These are phyloP conservation scores for Heliamphora pulchella DNA, from an alignment of 179 eudicot species.

Conservation along the genomic window DNA sequence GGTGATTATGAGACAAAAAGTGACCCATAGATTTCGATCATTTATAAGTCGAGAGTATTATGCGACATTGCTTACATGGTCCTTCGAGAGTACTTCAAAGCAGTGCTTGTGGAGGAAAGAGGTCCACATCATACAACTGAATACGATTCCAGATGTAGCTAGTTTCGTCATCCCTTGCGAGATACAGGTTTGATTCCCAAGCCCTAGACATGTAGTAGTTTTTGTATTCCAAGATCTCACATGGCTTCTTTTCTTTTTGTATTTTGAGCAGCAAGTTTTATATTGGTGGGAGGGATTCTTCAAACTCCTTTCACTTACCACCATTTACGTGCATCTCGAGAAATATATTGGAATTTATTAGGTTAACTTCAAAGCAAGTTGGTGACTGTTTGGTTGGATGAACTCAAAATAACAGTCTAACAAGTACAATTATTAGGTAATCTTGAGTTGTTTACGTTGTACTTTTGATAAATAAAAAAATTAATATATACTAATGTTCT, in stretches of 20 bases:
- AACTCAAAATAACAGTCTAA: no score
- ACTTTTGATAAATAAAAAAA: no score
- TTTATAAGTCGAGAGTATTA: no score
- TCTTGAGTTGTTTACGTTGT: no score
- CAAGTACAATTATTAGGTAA: no score
- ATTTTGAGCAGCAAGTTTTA: not conserved
- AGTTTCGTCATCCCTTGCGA: constrained; percentile 14
- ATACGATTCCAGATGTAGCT: constrained; percentile 26
- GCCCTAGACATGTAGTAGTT: constrained; percentile 24
- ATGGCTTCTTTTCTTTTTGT: constrained; percentile 18
- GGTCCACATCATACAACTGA: constrained; percentile 21
- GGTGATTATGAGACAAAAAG: no score
- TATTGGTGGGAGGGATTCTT: constrained; percentile 22
- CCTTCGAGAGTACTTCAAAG: no score
- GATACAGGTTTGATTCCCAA: constrained; percentile 12
- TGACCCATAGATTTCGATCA: no score
- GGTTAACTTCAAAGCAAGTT: constrained; percentile 16
- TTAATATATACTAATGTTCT: no score
- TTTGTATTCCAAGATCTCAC: constrained; percentile 22
- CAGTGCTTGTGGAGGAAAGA: constrained; percentile 33
- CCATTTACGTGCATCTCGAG: constrained; percentile 24
- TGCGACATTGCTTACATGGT: no score
- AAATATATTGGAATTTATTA: constrained; percentile 3
- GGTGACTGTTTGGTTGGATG: constrained; percentile 9
- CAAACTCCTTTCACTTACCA: constrained; percentile 11